Conservation (phyloP, 1,284 basidiomycete genomes). For the Stygiomarasmius scandens region DNA sequence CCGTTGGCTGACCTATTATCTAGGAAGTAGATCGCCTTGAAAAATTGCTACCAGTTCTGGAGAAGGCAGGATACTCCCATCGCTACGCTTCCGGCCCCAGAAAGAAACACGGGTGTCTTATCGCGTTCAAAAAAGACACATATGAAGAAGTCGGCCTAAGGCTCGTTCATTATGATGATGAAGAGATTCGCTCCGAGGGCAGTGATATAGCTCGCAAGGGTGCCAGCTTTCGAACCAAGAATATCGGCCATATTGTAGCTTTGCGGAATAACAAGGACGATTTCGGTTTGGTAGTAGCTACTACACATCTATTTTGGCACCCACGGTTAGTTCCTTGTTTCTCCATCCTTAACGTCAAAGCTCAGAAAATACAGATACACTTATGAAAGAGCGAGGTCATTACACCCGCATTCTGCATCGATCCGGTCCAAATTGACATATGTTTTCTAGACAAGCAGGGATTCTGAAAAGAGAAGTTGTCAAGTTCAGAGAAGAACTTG, state of each 20-base stretch:
- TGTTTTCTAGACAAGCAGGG: conserved; percentile 62
- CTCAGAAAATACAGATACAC: conserved; percentile 55
- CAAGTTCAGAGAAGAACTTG: conserved; percentile 54
- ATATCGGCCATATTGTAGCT: conserved; percentile 79
- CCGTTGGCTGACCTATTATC: not conserved
- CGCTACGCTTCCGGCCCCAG: conserved; percentile 66
- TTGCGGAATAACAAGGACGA: conserved; percentile 48
- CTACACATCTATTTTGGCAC: conserved; percentile 94
- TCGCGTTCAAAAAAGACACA: conserved; percentile 64
- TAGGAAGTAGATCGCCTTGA: conserved; percentile 80
- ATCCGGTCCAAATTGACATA: not conserved
- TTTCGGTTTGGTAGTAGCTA: conserved; percentile 72
- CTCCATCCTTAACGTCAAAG: not conserved
- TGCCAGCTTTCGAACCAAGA: conserved; percentile 76
- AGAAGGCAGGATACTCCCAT: conserved; percentile 60
- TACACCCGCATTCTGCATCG: not conserved
- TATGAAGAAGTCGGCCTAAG: conserved; percentile 51
- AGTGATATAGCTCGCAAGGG: conserved; percentile 48
- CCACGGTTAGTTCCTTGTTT: conserved; percentile 58
- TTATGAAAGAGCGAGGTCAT: conserved; percentile 84
- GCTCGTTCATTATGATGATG: conserved; percentile 69
- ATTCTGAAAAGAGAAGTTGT: conserved; percentile 71
- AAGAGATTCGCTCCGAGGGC: conserved; percentile 47
- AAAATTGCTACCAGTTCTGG: conserved; percentile 62
- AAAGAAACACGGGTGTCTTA: conserved; percentile 85